Percentiles rank a stretch among this genome's conserved stretches.
Conservation (phyloP, 2,329 filamentous ascomycete genomes). For the Ophiostoma ips region DNA sequence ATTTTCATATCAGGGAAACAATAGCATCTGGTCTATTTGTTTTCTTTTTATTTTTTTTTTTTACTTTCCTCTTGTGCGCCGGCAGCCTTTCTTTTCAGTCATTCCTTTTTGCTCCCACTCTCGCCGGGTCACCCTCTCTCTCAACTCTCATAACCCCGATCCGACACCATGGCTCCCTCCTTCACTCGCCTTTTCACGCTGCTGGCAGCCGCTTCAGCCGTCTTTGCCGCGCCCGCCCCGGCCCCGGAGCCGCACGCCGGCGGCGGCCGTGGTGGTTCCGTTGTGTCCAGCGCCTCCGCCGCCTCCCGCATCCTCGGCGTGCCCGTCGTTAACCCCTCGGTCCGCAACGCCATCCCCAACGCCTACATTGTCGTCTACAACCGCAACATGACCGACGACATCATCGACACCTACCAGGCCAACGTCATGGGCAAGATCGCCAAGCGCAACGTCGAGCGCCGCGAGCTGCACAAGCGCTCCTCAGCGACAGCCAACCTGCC, state of each 20-base stretch:
- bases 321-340: constrained; percentile 36
- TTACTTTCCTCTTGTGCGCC: background rate
- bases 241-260: background rate
- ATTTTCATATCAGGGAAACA: background rate
- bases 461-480: constrained; percentile 25
- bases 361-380: constrained; percentile 55
- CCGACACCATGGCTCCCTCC: background rate
- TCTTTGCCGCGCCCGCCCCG: background rate
- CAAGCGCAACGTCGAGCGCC: constrained; percentile 36
- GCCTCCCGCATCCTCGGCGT: constrained; percentile 21
- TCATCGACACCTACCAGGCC: constrained; percentile 34
- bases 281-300: background rate
- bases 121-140: background rate
- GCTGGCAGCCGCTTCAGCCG: background rate
- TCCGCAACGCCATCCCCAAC: constrained; percentile 36
- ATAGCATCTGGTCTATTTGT: too few relatives aligned
- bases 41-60: background rate
- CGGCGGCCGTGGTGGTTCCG: background rate
- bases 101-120: background rate
- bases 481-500: background rate
- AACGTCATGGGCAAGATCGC: constrained; percentile 34
- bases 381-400: constrained; percentile 32
- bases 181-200: background rate
- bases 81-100: constrained; percentile 1
- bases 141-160: background rate